Evolutionary conservation across 495 filamentous ascomycete species (phyloP), one percentile per base, ranked within the genome.

Genomic region (Penicillium lividum): DNA sequence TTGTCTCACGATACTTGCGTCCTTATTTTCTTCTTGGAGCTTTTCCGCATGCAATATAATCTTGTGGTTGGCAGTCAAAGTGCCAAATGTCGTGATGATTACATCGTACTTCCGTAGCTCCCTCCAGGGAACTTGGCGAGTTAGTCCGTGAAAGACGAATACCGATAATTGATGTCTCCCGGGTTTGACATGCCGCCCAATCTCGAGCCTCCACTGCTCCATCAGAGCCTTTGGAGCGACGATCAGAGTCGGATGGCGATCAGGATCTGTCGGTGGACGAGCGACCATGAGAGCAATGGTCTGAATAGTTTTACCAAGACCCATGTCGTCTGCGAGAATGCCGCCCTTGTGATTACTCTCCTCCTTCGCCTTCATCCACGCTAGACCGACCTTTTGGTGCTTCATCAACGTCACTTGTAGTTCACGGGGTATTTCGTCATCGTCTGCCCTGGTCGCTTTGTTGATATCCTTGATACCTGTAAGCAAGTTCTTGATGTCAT

Each of bases 281-380:
- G 85, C 82, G 1, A 93, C 80, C 59, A 98, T 89, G 33, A 98
- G 80, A 3, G 94, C 86, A 25, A 98, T 78, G 15, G 91, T 85
- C 60, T 93, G 89, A 48, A 98, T 89, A 2, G 94, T 98, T 76
- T 98, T 98, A 22, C 94, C 94, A 9, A 98, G 80, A 10, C 94
- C 94, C 94, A 98, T 98, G 51, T 93, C 91, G 67, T 96, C 91
- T 4, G 90, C 92, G 47, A 94, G 80, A 60, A 96, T 91, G 10
- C 91, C 92, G 38, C 92, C 92, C 62, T 88, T 91, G 57, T 89
- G 89, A 4, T 75, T 80, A 13, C 87, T 84, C 48, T 88, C 83
- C 70, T 97, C 92, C 81, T 89, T 91, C 7, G 84, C 79, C 63
- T 86, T 88, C 78, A 96, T 82, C 92, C 92, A 97, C 0, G 84